Evolutionary conservation across 176 grass and related monocot genomes (phyloP), one percentile per base, ranked within the genome.

Genomic region (Oryza officinalis): DNA sequence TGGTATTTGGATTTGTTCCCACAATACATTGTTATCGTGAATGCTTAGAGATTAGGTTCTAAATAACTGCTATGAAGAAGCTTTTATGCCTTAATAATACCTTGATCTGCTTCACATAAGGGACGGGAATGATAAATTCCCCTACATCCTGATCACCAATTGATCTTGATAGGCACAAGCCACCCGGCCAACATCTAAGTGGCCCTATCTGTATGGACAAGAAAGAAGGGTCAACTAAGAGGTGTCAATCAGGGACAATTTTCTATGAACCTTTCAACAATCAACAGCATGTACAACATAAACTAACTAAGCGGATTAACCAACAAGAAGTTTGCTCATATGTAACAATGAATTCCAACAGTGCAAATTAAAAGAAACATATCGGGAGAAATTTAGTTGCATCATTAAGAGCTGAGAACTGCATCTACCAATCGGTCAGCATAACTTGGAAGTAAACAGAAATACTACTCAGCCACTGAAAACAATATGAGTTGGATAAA

Each of bases 111-210:
- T 99, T 99, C 78, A 99, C 93, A 91, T 89, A 83, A 76, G 97
- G 97, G 84, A 99, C 74, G 10, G 97, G 88, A 41, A 99, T 87
- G 61, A 99, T 99, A 89, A 77, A 99, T 99, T 99, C 97, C 80
- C 97, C 97, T 72, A 96, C 97, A 79, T 99, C 93, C 54, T 91
- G 90, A 91, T 99, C 97, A 52, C 97, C 97, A 85, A 99, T 96
- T 40, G 97, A 99, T 87, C 97, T 94, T 85, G 97, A 99, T 81
- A 99, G 85, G 37, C 97, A 99, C 77, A 99, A 90, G 40, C 97
- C 97, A 81, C 97, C 93, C 81, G 97, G 97, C 97, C 97, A 99
- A 79, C 93, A 96, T 90, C 97, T 92, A 35, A 96, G 86, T 76
- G 97, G 97, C 0, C 97, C 97, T 79, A 99, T 81, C 97, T 99